Percentiles rank a stretch among this genome's conserved stretches.
phyloP scores from a whole-genome alignment of 75 land plant species.

The Ceratopteris richardii region DNA sequence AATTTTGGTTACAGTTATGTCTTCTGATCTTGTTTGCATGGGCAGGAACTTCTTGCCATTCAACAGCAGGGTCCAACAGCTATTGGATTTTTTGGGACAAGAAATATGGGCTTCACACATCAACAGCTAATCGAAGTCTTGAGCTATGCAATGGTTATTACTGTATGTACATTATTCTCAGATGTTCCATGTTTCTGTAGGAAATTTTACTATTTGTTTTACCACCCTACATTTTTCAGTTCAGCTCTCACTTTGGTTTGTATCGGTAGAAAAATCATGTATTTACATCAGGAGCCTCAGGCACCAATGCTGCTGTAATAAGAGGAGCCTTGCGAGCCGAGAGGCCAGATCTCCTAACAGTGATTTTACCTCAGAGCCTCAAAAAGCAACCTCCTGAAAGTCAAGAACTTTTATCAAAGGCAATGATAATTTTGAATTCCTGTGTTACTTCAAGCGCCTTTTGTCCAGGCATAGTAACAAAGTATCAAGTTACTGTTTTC shows the following conservation, averaged over 20 bases:
- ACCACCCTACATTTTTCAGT: too few relatives aligned
- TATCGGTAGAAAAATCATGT: conserved; percentile 87
- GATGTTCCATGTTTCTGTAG: too few relatives aligned
- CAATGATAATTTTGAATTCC: conserved; percentile 2
- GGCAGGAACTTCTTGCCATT: conserved; percentile 95
- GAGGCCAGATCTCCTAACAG: conserved; percentile 86
- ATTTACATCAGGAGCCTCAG: conserved; percentile 94
- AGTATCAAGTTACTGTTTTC: too few relatives aligned
- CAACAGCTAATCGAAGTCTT: conserved; percentile 97
- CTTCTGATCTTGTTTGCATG: too few relatives aligned
- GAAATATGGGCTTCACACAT: conserved; percentile 99
- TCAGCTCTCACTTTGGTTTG: not conserved
- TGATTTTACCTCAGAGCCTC: conserved; percentile 89
- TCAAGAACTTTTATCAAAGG: conserved; percentile 82
- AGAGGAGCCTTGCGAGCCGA: conserved; percentile 98
- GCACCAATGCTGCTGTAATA: conserved; percentile 98
- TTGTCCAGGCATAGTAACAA: too few relatives aligned
- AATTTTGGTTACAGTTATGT: too few relatives aligned
- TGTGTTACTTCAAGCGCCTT: not conserved
- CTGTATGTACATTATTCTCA: too few relatives aligned
- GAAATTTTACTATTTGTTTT: too few relatives aligned
- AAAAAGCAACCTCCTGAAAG: conserved; percentile 96
- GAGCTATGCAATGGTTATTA: conserved; percentile 97
- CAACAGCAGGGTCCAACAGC: conserved; percentile 93
- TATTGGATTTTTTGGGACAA: conserved; percentile 94